A percentile compares a stretch with the other conserved stretches of the same genome.
phyloP scores from a whole-genome alignment of 495 filamentous ascomycete species.

The Xylaria longipes region DNA sequence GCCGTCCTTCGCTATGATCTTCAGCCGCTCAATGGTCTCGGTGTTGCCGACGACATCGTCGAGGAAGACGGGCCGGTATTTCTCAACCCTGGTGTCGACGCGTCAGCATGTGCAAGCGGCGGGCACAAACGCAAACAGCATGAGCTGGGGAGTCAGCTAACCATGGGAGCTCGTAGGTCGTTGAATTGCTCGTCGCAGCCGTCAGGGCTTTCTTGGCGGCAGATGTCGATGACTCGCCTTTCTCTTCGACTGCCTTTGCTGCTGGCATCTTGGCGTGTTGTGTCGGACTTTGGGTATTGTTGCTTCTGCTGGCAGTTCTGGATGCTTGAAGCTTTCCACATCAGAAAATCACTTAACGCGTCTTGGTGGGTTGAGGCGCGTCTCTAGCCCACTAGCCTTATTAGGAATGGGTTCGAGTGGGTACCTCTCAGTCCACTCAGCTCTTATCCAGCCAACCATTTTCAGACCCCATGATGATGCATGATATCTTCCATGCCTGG shows the following conservation, averaged over 20 bases:
- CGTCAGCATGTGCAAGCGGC: conserved; percentile 10
- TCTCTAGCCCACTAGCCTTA: neutral
- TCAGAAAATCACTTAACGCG: conserved; percentile 41
- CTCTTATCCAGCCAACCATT: neutral
- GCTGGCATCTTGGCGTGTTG: conserved; percentile 46
- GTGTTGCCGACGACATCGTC: conserved; percentile 98
- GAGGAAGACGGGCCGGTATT: conserved; percentile 92
- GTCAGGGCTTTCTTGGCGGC: conserved; percentile 72
- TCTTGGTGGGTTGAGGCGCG: conserved; percentile 31
- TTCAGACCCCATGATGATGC: neutral
- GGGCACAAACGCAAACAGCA: conserved; percentile 1
- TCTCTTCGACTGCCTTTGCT: conserved; percentile 47
- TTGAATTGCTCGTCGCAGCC: conserved; percentile 64
- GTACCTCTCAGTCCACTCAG: neutral
- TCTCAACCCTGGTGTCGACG: conserved; percentile 81
- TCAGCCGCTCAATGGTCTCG: conserved; percentile 95
- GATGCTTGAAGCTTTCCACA: conserved; percentile 8
- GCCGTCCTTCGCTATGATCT: conserved; percentile 98
- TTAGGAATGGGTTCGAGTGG: neutral
- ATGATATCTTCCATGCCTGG: neutral
- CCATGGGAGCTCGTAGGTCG: conserved; percentile 91
- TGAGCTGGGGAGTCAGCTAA: conserved; percentile 46
- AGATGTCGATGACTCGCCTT: conserved; percentile 78
- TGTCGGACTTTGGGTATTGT: conserved; percentile 1
- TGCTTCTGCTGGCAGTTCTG: neutral